Percentiles rank a stretch among this genome's conserved stretches.
Conservation (phyloP, 495 filamentous ascomycete genomes). For the Aspergillus haitiensis region DNA sequence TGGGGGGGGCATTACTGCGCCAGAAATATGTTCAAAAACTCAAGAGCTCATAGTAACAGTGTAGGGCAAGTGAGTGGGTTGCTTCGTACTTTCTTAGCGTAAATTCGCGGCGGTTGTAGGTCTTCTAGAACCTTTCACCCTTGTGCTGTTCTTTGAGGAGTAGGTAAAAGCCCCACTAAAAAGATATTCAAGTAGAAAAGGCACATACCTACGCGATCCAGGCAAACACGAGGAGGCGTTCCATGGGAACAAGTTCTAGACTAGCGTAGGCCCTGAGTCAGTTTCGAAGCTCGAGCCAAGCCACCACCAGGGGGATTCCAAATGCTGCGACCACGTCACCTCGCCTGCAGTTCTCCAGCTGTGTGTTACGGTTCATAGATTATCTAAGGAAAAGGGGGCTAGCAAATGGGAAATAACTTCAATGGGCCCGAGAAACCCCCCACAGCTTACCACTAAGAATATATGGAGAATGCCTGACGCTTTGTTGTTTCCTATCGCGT, state of each 20-base stretch:
- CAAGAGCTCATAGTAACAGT: too few relatives aligned
- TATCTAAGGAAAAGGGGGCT: not conserved
- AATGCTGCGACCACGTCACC: conserved; percentile 1
- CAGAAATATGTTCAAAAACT: too few relatives aligned
- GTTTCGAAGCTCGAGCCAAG: not conserved
- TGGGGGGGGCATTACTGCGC: too few relatives aligned
- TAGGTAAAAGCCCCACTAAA: too few relatives aligned
- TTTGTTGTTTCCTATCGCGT: conserved; percentile 4
- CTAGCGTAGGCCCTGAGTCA: not conserved
- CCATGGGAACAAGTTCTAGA: not conserved
- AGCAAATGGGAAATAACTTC: not conserved
- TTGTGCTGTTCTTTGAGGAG: too few relatives aligned
- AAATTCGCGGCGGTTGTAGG: too few relatives aligned
- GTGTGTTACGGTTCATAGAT: not conserved
- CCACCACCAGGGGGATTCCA: not conserved
- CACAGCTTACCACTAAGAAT: not conserved
- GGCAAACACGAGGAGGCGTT: too few relatives aligned
- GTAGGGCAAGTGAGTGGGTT: too few relatives aligned
- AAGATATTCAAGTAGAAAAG: too few relatives aligned
- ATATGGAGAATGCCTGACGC: not conserved
- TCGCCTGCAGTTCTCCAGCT: not conserved
- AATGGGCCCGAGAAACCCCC: not conserved
- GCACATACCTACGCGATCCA: too few relatives aligned
- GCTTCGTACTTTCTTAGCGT: too few relatives aligned
- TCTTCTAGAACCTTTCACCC: too few relatives aligned